Percentiles rank a stretch among this genome's conserved stretches.
Conservation (phyloP, 2,329 filamentous ascomycete genomes). For the Dactylellina cionopaga region DNA sequence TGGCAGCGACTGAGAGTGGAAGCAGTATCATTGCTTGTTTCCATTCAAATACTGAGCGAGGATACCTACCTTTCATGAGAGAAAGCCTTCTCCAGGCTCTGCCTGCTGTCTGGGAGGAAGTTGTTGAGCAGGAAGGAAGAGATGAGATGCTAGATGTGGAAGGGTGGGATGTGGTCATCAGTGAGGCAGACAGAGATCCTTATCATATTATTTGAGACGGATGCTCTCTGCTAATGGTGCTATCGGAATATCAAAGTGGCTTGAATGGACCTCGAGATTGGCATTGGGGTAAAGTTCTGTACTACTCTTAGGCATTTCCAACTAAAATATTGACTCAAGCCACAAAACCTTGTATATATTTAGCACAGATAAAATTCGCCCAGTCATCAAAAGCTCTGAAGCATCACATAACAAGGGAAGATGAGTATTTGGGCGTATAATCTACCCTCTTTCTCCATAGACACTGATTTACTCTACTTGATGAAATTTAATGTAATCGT, state of each 20-base stretch:
- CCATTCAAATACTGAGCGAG: conserved; percentile 91
- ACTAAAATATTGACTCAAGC: too few species aligned
- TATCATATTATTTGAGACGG: conserved; percentile 76
- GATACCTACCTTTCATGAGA: conserved; percentile 79
- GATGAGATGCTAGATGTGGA: conserved; percentile 58
- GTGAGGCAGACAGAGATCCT: conserved; percentile 83
- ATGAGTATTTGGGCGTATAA: too few species aligned
- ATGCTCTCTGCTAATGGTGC: background rate
- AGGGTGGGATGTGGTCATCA: conserved; percentile 75
- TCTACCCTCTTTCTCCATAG: too few species aligned
- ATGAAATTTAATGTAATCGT: too few species aligned
- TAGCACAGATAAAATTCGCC: too few species aligned
- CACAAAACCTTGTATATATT: too few species aligned
- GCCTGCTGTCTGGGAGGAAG: conserved; percentile 66
- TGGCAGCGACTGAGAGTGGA: conserved; percentile 84
- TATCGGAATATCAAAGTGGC: too few species aligned
- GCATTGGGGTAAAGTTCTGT: too few species aligned
- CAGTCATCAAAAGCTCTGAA: too few species aligned
- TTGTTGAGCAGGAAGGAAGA: conserved; percentile 57
- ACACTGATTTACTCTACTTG: too few species aligned
- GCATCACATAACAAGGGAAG: too few species aligned
- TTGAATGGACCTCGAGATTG: background rate
- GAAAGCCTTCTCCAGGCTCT: conserved; percentile 72
- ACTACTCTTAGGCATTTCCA: too few species aligned
- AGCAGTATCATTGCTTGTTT: conserved; percentile 81